Percentiles rank a stretch among this genome's conserved stretches.
These are phyloP conservation scores for Acer saccharum DNA, from an alignment of 345 rosid species.

Conservation along the genomic window DNA sequence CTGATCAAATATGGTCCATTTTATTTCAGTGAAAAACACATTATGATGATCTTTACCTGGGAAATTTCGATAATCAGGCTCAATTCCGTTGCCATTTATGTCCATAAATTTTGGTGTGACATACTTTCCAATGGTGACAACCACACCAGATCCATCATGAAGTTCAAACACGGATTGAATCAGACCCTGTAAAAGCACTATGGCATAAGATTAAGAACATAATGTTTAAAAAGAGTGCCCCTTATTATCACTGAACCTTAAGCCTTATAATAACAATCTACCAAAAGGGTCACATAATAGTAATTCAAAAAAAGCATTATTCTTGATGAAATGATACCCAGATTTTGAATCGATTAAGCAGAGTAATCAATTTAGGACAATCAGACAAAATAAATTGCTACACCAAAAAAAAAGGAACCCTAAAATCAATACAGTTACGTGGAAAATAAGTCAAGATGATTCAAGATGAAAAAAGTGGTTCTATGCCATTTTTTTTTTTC, in stretches of 20 bases:
- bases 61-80: slow-evolving; percentile 66
- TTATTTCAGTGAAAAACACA: slow-evolving; percentile 1
- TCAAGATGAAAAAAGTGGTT: neutral
- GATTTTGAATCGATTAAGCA: neutral
- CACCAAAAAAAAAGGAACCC: neutral
- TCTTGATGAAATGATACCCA: neutral
- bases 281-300: neutral
- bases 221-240: neutral
- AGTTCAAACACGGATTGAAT: slow-evolving; percentile 93
- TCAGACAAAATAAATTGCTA: neutral
- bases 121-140: slow-evolving; percentile 81
- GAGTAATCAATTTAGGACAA: neutral
- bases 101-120: slow-evolving; percentile 89
- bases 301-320: neutral
- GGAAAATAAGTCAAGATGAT: neutral
- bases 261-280: neutral
- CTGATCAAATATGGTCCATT: neutral
- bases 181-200: slow-evolving; percentile 60
- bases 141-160: slow-evolving; percentile 89
- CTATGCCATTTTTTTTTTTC: neutral
- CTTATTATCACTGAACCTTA: neutral
- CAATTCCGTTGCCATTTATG: slow-evolving; percentile 91
- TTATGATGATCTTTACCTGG: slow-evolving; percentile 53
- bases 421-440: neutral
- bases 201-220: slow-evolving; percentile 2